Conservation (phyloP, 164 flowering plant genomes). For the Nelumbo lutea region DNA sequence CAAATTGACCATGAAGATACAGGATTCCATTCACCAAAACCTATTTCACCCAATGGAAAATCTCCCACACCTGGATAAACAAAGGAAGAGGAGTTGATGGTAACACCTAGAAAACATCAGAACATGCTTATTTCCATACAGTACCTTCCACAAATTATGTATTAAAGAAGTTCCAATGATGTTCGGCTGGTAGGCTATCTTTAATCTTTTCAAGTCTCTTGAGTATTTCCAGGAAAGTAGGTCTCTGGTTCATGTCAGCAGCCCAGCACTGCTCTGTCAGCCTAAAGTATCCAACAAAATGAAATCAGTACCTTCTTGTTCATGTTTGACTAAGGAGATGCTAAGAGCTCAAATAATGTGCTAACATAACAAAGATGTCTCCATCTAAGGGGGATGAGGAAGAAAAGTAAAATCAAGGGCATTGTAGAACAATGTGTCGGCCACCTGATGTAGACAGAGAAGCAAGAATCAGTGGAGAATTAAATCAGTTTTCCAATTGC, state of each 20-base stretch:
- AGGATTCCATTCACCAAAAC: not conserved
- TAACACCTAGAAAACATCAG: not conserved
- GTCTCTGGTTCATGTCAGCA: conserved; percentile 84
- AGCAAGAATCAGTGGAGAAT: no score
- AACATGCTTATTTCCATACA: not conserved
- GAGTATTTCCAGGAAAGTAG: conserved; percentile 81
- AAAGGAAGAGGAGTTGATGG: not conserved
- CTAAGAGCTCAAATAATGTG: not conserved
- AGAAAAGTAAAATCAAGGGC: not conserved
- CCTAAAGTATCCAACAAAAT: conserved; percentile 31
- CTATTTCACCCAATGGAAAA: not conserved
- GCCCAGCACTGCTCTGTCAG: conserved; percentile 82
- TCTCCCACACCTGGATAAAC: not conserved
- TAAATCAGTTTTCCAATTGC: no score
- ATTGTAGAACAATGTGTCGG: no score
- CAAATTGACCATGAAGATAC: not conserved
- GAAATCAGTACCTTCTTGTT: conserved; percentile 1
- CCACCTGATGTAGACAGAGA: no score
- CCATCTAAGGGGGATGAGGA: not conserved
- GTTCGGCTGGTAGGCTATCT: conserved; percentile 59
- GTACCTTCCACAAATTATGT: conserved; percentile 19
- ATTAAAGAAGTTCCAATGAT: conserved; percentile 71
- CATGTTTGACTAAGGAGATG: not conserved
- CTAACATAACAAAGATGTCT: not conserved
- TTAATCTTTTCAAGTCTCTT: conserved; percentile 84